These are phyloP conservation scores for Cyberlindnera samutprakarnensis DNA, from an alignment of 805 yeast genomes.

Conservation along the genomic window DNA sequence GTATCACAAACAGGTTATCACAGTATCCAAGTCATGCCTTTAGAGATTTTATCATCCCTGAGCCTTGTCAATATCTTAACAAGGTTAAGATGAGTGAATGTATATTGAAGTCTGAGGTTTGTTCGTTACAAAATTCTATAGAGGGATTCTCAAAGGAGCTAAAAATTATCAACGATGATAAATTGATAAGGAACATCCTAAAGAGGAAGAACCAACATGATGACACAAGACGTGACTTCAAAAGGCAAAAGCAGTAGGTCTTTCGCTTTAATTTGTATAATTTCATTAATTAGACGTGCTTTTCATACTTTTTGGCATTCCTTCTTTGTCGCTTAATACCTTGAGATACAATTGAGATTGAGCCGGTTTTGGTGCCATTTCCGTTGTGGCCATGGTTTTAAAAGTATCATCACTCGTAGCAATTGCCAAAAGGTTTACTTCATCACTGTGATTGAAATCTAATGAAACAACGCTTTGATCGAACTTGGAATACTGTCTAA, in stretches of 20 bases:
- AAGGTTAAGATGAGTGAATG: constrained; percentile 40
- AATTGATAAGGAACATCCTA: constrained; percentile 48
- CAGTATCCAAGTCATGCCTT: constrained; percentile 42
- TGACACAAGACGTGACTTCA: constrained; percentile 20
- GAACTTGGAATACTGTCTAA: constrained; percentile 58
- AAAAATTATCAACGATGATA: constrained; percentile 48
- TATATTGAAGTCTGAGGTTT: constrained; percentile 50
- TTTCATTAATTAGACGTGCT: too few species aligned
- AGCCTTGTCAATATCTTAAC: constrained; percentile 10
- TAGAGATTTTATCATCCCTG: constrained; percentile 18
- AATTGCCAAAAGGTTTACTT: constrained; percentile 27
- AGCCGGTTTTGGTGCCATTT: constrained; percentile 10
- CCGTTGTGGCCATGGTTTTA: constrained; percentile 27
- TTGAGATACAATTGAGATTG: constrained; percentile 15
- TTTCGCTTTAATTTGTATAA: too few species aligned
- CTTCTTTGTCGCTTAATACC: constrained; percentile 13
- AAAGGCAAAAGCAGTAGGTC: constrained; percentile 16
- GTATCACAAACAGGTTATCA: constrained; percentile 22
- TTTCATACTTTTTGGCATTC: constrained; percentile 10
- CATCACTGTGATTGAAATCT: constrained; percentile 27
- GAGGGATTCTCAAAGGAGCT: constrained; percentile 24
- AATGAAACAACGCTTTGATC: constrained; percentile 37
- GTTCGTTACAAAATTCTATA: constrained; percentile 37
- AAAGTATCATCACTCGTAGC: constrained; percentile 45
- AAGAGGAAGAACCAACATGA: constrained; percentile 37